Evolutionary conservation across 257 asterid genomes (phyloP).

Genomic region (Solanum piurae): DNA sequence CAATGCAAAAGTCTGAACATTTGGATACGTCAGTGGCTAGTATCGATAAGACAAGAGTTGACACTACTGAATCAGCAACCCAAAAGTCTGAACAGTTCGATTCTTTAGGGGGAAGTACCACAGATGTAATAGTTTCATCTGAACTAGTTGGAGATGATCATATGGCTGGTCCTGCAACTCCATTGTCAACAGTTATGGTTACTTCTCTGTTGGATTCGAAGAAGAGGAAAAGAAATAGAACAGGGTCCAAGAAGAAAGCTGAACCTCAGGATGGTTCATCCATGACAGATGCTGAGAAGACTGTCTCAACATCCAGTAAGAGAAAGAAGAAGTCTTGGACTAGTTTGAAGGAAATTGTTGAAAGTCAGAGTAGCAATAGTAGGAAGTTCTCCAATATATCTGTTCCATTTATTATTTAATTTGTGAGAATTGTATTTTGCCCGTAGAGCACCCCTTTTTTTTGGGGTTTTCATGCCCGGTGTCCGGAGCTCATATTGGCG

Average conservation of each 20-base stretch:
- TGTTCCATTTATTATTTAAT: conserved; percentile 36
- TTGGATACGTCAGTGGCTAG: background rate
- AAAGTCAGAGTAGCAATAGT: conserved; percentile 25
- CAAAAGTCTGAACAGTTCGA: background rate
- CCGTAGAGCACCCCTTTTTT: background rate
- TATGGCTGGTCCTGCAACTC: conserved; percentile 20
- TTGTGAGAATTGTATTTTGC: background rate
- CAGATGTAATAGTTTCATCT: conserved; percentile 16
- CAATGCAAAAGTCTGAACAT: background rate
- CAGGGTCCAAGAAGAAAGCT: conserved; percentile 27
- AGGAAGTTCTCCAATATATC: conserved; percentile 20
- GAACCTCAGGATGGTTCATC: conserved; percentile 15
- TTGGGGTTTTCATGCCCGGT: no score
- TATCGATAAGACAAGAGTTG: background rate
- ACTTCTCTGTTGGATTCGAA: conserved; percentile 42
- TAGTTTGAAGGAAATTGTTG: conserved; percentile 58
- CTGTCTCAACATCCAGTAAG: conserved; percentile 24
- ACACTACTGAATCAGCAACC: background rate
- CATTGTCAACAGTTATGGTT: conserved; percentile 6
- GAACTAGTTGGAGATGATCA: conserved; percentile 5
- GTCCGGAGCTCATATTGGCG: background rate
- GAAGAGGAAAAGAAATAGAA: conserved; percentile 44
- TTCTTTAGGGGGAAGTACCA: background rate
- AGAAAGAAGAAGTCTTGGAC: conserved; percentile 62
- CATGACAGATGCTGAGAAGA: conserved; percentile 18